Conservation (phyloP, 768 basidiomycete genomes). For the Leucocoprinus birnbaumii region DNA sequence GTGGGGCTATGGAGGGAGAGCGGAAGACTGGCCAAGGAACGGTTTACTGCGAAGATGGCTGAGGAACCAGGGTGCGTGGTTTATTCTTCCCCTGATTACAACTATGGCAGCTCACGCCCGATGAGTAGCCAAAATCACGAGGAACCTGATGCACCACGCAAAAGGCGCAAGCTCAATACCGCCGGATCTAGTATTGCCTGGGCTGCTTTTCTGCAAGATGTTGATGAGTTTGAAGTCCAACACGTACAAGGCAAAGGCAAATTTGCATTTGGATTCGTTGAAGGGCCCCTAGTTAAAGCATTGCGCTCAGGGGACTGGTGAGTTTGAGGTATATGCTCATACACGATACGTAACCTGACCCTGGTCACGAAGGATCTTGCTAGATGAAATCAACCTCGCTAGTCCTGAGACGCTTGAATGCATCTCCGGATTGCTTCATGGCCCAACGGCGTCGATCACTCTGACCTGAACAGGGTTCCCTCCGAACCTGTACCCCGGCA, state of each 20-base stretch:
- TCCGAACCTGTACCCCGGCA: slow-evolving; percentile 90
- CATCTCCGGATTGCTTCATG: slow-evolving; percentile 81
- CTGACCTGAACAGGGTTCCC: slow-evolving; percentile 89
- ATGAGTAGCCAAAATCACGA: slow-evolving; percentile 11
- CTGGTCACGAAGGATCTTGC: slow-evolving; percentile 66
- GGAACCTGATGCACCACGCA: slow-evolving; percentile 50
- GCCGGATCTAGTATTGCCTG: slow-evolving; percentile 46
- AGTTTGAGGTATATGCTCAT: slow-evolving; percentile 22
- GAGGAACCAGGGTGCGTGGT: slow-evolving; percentile 23
- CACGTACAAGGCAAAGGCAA: slow-evolving; percentile 87
- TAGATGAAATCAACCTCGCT: slow-evolving; percentile 96
- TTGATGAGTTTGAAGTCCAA: slow-evolving; percentile 83
- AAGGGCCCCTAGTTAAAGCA: slow-evolving; percentile 93
- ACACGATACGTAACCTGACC: slow-evolving; percentile 2
- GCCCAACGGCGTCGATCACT: slow-evolving; percentile 85
- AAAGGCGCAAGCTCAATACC: slow-evolving; percentile 63
- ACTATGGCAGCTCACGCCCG: slow-evolving; percentile 9
- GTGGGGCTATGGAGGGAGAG: slow-evolving; percentile 85
- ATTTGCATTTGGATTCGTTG: slow-evolving; percentile 92
- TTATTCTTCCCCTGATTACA: neutral
- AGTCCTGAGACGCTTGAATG: slow-evolving; percentile 94
- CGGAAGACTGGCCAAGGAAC: slow-evolving; percentile 62
- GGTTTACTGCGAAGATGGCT: slow-evolving; percentile 39
- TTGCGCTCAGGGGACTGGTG: slow-evolving; percentile 89
- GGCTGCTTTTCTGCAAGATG: slow-evolving; percentile 62